These are phyloP conservation scores for Exophiala sp. DNA, from an alignment of 2,329 filamentous ascomycete species.

Conservation along the genomic window DNA sequence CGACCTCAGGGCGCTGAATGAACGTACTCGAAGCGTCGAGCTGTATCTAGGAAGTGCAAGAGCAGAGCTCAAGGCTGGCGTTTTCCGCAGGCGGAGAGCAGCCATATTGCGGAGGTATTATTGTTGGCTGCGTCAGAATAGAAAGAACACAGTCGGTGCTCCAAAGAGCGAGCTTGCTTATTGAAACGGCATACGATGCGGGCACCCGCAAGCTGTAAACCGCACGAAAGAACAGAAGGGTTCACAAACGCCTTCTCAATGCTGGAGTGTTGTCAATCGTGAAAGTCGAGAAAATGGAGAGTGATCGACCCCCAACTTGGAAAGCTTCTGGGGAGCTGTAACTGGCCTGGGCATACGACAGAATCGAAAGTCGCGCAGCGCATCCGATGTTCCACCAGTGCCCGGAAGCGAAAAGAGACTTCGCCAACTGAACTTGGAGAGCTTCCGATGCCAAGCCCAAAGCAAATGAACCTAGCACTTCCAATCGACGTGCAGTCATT, in stretches of 20 bases:
- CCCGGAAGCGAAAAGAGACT: too few relatives aligned
- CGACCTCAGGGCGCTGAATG: constrained; percentile 23
- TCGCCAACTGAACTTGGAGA: background rate
- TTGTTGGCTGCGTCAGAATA: constrained; percentile 6
- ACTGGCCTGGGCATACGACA: constrained; percentile 14
- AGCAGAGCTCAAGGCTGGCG: constrained; percentile 22
- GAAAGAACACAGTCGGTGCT: constrained; percentile 16
- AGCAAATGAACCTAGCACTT: constrained; percentile 21
- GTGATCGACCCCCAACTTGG: constrained; percentile 9
- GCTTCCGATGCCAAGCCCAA: background rate
- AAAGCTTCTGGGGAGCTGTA: constrained; percentile 12
- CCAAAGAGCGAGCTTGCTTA: constrained; percentile 19
- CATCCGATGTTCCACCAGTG: background rate
- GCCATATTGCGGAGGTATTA: constrained; percentile 19
- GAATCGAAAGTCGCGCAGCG: constrained; percentile 9
- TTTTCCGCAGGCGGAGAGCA: constrained; percentile 23
- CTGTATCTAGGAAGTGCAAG: constrained; percentile 19
- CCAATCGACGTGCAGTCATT: constrained; percentile 24
- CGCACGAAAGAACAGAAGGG: constrained; percentile 2
- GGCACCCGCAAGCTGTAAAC: constrained; percentile 14
- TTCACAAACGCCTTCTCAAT: constrained; percentile 1
- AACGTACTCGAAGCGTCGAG: constrained; percentile 14
- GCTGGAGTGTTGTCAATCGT: background rate
- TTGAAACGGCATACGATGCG: constrained; percentile 19
- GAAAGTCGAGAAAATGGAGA: constrained; percentile 1